Evolutionary conservation across 2,329 filamentous ascomycete species (phyloP).

Genomic region (Macrophomina tecta): DNA sequence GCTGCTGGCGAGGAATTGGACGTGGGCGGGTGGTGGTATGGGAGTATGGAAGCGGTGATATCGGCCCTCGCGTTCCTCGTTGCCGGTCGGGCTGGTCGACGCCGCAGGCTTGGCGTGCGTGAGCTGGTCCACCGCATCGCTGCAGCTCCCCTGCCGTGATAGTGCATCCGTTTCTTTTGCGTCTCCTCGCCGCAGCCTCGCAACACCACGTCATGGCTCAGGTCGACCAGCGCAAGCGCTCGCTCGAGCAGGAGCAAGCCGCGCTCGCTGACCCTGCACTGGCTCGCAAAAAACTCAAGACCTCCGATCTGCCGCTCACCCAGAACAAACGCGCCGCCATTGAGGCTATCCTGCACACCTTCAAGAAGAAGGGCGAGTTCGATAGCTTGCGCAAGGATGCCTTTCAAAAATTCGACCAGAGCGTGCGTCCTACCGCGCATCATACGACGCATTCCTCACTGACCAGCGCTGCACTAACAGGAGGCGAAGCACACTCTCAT

Average conservation of each 20-base stretch:
- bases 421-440: conserved; percentile 57
- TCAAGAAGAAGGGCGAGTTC: conserved; percentile 87
- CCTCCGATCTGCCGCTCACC: conserved; percentile 75
- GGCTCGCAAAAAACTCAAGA: conserved; percentile 67
- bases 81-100: background rate
- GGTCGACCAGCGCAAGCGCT: conserved; percentile 35
- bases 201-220: conserved; percentile 21
- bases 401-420: conserved; percentile 75
- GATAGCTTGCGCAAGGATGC: conserved; percentile 78
- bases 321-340: conserved; percentile 76
- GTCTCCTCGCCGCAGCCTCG: conserved; percentile 9
- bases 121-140: background rate
- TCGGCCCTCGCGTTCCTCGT: background rate
- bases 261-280: conserved; percentile 36
- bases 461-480: conserved; percentile 49
- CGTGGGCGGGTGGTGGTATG: conserved; percentile 18
- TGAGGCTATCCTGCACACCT: conserved; percentile 76
- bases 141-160: conserved; percentile 17
- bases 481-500: conserved; percentile 73
- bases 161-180: conserved; percentile 2
- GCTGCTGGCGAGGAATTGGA: conserved; percentile 3
- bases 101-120: conserved; percentile 14
- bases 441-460: background rate
- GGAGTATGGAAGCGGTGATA: background rate
- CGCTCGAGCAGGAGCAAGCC: conserved; percentile 37